Percentiles rank a stretch among this genome's conserved stretches.
phyloP scores from a whole-genome alignment of 2,329 filamentous ascomycete species.

The Incumbomyces delicatus region DNA sequence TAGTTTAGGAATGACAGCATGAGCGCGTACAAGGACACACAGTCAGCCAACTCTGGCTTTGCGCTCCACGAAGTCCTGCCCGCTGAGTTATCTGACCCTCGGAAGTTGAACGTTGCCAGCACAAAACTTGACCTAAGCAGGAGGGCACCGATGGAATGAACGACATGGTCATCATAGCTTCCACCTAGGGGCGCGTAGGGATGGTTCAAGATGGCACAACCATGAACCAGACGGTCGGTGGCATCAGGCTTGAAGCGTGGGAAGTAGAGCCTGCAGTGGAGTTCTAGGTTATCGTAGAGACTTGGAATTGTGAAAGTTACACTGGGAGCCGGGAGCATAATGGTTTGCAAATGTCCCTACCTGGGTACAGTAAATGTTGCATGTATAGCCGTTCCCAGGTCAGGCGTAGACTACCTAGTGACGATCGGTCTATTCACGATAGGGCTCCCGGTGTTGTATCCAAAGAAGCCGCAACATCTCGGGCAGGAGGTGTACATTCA shows the following conservation, averaged over 20 bases:
- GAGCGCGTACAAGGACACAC: constrained; percentile 72
- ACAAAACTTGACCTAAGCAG: constrained; percentile 63
- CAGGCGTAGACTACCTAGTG: too few relatives aligned
- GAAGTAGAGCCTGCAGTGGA: constrained; percentile 79
- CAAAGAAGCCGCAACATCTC: too few relatives aligned
- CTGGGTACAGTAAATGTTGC: too few relatives aligned
- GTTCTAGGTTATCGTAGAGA: constrained; percentile 61
- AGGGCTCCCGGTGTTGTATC: too few relatives aligned
- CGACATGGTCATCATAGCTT: constrained; percentile 69
- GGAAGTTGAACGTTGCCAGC: constrained; percentile 85
- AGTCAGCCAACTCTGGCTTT: constrained; percentile 71
- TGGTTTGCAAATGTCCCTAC: constrained; percentile 9
- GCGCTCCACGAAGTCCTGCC: constrained; percentile 82
- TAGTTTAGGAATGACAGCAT: constrained; percentile 37
- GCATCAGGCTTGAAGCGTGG: constrained; percentile 34
- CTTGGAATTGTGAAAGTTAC: constrained; percentile 71
- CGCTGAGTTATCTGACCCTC: constrained; percentile 64
- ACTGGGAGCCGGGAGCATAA: constrained; percentile 27
- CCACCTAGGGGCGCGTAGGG: constrained; percentile 86
- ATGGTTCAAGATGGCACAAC: constrained; percentile 64
- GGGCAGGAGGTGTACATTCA: too few relatives aligned
- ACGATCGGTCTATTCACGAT: too few relatives aligned
- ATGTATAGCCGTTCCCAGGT: too few relatives aligned
- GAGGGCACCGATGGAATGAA: constrained; percentile 54
- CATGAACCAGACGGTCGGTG: constrained; percentile 30